Evolutionary conservation across 2,329 filamentous ascomycete species (phyloP), one percentile per base, ranked within the genome.

Genomic region (Dothistroma septosporum): DNA sequence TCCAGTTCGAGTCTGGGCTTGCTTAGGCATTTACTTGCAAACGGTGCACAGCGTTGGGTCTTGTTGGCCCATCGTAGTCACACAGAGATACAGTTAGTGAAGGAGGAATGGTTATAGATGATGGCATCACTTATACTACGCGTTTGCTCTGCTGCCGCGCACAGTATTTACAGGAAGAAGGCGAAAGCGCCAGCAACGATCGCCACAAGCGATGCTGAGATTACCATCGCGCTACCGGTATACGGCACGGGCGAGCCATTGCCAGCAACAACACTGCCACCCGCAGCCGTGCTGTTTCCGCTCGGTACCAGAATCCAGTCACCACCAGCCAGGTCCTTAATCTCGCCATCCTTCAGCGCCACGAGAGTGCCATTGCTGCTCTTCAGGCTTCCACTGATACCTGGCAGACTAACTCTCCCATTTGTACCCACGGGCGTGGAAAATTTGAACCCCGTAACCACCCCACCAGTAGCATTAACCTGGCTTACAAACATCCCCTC

Each of bases 401-500:
- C 66, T 1, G 73, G 72, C 58, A 76, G 53, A 37, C 57, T 69
- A 14, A 76, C 65, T 4, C 50, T 67, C 4, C 75, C 75, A 12
- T 16, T 63, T 24, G 74, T 76, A 0, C 71, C 72, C 7, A 21
- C 31, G 3, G 74, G 75, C 14, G 72, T 71, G 44, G 41, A 60
- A 63, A 67, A 76, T 35, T 16, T 56, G 33, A 69, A 61, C 24
- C 59, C 66, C 24, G 56, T 64, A 8, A 59, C 32, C 32, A 46
- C 46, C 9, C 69, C 64, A 28, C 56, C 60, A n/a, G 57, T 64
- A 9, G 67, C 62, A 58, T 71, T 68, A 64, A 74, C 75, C 37
- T 68, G 67, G 0, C 72, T 73, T 12, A 70, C 59, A 62, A 78
- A 82, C 58, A 70, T 74, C 0, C 80, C 80, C 33, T 81, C 62